Evolutionary conservation across 805 yeast species (phyloP).

Genomic region (Isabelozyma heimii): DNA sequence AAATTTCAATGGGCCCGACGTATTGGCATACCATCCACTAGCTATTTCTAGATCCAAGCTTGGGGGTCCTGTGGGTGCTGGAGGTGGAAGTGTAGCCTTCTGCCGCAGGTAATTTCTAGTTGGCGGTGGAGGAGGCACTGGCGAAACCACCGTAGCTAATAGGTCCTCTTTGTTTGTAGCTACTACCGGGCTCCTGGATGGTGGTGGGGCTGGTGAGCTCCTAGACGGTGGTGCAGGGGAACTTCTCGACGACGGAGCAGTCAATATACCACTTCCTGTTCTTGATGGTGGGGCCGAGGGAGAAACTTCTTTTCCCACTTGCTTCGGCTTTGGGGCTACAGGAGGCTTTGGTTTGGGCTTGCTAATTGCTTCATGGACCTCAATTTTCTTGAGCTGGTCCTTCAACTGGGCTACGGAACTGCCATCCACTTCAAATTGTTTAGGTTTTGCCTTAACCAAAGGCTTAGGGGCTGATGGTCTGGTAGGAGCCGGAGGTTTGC

Average conservation of each 20-base stretch:
- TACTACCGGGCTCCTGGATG: not conserved
- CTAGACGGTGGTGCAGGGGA: constrained; percentile 6
- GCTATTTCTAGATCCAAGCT: constrained; percentile 40
- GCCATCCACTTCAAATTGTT: not conserved
- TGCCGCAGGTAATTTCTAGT: constrained; percentile 19
- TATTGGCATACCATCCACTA: constrained; percentile 46
- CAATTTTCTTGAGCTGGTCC: not conserved
- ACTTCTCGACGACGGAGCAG: too few relatives aligned
- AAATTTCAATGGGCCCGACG: constrained; percentile 17
- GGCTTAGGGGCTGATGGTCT: constrained; percentile 1
- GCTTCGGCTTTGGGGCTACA: constrained; percentile 4
- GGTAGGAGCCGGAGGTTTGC: not conserved
- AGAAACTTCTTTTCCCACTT: constrained; percentile 6
- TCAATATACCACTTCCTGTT: too few relatives aligned
- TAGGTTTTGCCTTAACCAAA: constrained; percentile 7
- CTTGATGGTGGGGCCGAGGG: constrained; percentile 6
- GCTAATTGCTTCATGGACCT: not conserved
- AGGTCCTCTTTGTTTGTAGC: too few relatives aligned
- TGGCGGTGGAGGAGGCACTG: constrained; percentile 29
- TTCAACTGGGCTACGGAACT: not conserved
- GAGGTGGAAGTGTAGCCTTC: constrained; percentile 9
- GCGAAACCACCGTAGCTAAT: too few relatives aligned
- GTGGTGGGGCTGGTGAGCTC: constrained; percentile 1
- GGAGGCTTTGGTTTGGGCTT: constrained; percentile 11
- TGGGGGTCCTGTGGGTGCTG: constrained; percentile 27